Percentiles rank a stretch among this genome's conserved stretches.
Conservation (phyloP, 2,329 filamentous ascomycete species). For the Clonostachys chloroleuca region DNA sequence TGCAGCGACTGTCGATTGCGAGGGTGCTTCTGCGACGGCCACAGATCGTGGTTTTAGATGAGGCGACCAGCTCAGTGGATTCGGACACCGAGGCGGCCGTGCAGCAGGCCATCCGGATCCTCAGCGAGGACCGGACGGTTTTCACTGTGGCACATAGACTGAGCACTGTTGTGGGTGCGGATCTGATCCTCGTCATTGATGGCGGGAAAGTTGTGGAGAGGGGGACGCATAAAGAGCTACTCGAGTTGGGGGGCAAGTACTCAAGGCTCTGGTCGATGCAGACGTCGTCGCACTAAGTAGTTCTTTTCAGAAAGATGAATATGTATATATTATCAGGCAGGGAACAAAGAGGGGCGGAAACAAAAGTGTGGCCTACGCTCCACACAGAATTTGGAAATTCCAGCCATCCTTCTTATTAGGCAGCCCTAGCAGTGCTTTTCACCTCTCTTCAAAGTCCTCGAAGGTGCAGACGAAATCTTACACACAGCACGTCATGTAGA, state of each 20-base stretch:
- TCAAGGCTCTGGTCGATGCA: conserved; percentile 47
- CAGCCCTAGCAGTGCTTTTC: no score
- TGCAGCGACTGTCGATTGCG: conserved; percentile 43
- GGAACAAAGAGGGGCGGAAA: no score
- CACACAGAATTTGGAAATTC: no score
- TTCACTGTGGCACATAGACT: conserved; percentile 43
- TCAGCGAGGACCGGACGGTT: conserved; percentile 44
- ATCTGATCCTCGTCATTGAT: conserved; percentile 48
- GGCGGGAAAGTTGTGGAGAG: conserved; percentile 45
- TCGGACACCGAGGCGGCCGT: conserved; percentile 37
- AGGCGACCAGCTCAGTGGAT: conserved; percentile 45
- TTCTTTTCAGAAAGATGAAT: no score
- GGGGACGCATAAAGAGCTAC: conserved; percentile 43
- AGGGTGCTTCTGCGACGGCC: conserved; percentile 23
- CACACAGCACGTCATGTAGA: no score
- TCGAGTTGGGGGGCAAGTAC: conserved; percentile 43
- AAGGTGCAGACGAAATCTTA: no score
- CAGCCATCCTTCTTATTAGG: no score
- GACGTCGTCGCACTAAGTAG: conserved; percentile 2
- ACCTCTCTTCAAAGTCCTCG: no score
- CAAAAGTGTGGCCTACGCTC: no score
- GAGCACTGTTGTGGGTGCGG: conserved; percentile 35
- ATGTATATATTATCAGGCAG: no score
- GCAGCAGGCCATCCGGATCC: conserved; percentile 35
- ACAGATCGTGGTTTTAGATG: conserved; percentile 32